phyloP scores from a whole-genome alignment of 2,329 filamentous ascomycete genomes.

The Byssoonygena ceratinophila region DNA sequence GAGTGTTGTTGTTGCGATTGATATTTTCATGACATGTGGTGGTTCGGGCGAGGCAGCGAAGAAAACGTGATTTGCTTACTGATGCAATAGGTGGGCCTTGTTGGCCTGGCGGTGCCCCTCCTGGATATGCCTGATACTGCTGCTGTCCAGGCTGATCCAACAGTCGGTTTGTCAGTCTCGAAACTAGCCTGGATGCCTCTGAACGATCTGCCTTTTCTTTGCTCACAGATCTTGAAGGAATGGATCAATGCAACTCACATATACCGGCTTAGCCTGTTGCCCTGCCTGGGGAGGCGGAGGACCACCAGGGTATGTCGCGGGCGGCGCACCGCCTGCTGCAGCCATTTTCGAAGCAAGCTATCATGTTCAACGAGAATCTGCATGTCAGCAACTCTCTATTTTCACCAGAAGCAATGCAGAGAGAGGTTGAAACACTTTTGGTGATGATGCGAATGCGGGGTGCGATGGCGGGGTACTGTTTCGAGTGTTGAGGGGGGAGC shows the following conservation, averaged over 20 bases:
- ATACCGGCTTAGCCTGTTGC: conserved; percentile 29
- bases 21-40: neutral
- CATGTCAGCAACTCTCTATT: conserved; percentile 5
- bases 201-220: neutral
- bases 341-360: conserved; percentile 30
- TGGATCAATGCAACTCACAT: conserved; percentile 40
- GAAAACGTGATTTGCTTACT: conserved; percentile 27
- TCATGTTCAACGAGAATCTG: conserved; percentile 1
- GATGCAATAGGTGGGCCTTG: conserved; percentile 43
- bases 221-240: neutral
- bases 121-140: conserved; percentile 16
- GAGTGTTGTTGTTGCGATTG: neutral
- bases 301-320: conserved; percentile 23
- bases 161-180: neutral
- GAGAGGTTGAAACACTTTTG: neutral
- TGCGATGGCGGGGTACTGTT: conserved; percentile 12
- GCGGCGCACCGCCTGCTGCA: conserved; percentile 30
- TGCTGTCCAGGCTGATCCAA: conserved; percentile 18
- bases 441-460: conserved; percentile 1
- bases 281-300: conserved; percentile 26
- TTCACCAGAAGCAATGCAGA: neutral
- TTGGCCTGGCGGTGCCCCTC: conserved; percentile 33
- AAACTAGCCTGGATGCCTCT: too few relatives aligned
- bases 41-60: conserved; percentile 9
- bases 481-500: neutral